Evolutionary conservation across 805 yeast genomes (phyloP).

Genomic region (Kregervanrija delftensis): DNA sequence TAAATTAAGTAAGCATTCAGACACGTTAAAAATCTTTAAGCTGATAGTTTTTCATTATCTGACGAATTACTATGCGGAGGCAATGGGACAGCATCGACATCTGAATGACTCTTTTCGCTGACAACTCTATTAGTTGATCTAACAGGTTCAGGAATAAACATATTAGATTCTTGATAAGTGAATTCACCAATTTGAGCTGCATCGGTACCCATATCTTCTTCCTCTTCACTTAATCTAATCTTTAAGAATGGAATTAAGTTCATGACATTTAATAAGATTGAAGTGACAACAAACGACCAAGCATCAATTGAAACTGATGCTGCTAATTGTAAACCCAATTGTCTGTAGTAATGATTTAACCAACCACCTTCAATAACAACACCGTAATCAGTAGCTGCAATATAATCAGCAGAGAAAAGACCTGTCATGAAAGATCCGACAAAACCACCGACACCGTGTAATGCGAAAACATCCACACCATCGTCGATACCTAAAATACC

Average conservation of each 20-base stretch:
- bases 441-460: slow-evolving; percentile 92
- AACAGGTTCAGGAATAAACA: slow-evolving; percentile 71
- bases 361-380: slow-evolving; percentile 74
- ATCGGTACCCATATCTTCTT: slow-evolving; percentile 85
- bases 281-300: slow-evolving; percentile 73
- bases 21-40: neutral
- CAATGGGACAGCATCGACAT: slow-evolving; percentile 25
- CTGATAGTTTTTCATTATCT: slow-evolving; percentile 20
- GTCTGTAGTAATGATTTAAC: slow-evolving; percentile 76
- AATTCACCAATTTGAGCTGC: slow-evolving; percentile 86
- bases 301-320: slow-evolving; percentile 62
- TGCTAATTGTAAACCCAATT: slow-evolving; percentile 84
- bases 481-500: slow-evolving; percentile 72
- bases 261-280: slow-evolving; percentile 56
- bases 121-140: slow-evolving; percentile 32
- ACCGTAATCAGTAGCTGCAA: slow-evolving; percentile 73
- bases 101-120: slow-evolving; percentile 13
- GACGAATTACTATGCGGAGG: slow-evolving; percentile 13
- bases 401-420: slow-evolving; percentile 85
- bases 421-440: slow-evolving; percentile 83
- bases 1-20: too few relatives aligned
- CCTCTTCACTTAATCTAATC: slow-evolving; percentile 78
- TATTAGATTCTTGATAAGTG: slow-evolving; percentile 61
- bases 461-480: slow-evolving; percentile 89
- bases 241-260: slow-evolving; percentile 76